Conservation (phyloP, 495 filamentous ascomycete genomes). For the Trypethelium eluteriae region DNA sequence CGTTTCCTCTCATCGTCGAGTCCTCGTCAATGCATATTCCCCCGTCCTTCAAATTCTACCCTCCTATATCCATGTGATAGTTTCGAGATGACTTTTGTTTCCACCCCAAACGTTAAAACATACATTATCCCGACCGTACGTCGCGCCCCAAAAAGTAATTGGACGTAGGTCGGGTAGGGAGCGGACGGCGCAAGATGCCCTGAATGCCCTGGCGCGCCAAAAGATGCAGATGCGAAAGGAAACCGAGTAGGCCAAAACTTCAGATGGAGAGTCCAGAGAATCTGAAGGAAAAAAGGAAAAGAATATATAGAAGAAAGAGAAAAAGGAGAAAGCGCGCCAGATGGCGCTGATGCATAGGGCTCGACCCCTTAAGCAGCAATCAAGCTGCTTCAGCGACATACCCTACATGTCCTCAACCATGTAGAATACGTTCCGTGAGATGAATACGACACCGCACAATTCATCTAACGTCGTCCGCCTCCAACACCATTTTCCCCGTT, state of each 20-base stretch:
- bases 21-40: neutral
- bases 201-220: constrained; percentile 7
- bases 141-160: neutral
- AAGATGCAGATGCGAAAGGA: constrained; percentile 1
- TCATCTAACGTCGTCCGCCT: neutral
- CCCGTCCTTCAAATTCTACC: neutral
- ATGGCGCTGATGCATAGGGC: neutral
- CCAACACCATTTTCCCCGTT: constrained; percentile 1
- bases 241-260: neutral
- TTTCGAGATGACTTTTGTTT: neutral
- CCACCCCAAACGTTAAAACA: neutral
- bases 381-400: neutral
- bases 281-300: neutral
- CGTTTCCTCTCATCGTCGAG: neutral
- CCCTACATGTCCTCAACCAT: neutral
- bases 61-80: neutral
- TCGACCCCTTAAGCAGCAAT: neutral
- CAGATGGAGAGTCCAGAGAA: neutral
- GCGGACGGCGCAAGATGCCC: constrained; percentile 3
- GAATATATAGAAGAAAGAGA: neutral
- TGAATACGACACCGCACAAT: neutral
- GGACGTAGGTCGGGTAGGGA: neutral
- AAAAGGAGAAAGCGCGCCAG: constrained; percentile 2
- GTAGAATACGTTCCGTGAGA: neutral
- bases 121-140: neutral